phyloP scores from a whole-genome alignment of 2,329 filamentous ascomycete species.

The Sporothrix dimorphospora region DNA sequence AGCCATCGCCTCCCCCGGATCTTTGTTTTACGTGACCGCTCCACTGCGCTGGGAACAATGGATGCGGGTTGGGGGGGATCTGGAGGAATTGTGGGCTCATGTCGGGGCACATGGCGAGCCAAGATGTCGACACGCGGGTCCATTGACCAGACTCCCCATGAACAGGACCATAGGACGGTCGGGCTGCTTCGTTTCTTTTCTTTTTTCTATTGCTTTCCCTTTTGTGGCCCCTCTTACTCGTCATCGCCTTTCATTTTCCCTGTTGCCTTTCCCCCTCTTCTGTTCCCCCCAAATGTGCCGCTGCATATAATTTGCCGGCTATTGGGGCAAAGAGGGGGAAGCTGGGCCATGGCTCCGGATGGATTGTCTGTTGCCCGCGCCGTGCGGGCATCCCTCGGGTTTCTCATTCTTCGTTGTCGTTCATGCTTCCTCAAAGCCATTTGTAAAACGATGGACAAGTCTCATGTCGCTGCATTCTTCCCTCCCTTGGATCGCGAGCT shows the following conservation, averaged over 20 bases:
- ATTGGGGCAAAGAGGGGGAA: slow-evolving; percentile 18
- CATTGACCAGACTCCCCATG: not conserved
- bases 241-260: not conserved
- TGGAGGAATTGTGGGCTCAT: slow-evolving; percentile 16
- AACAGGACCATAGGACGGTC: not conserved
- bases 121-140: not conserved
- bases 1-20: not conserved
- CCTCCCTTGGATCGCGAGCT: not conserved
- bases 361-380: not conserved
- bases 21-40: slow-evolving; percentile 2
- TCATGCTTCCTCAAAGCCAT: not conserved
- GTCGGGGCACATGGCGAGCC: not conserved
- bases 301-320: slow-evolving; percentile 3
- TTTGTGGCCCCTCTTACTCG: not conserved
- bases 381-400: slow-evolving; percentile 4
- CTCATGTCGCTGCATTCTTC: not conserved
- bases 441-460: not conserved
- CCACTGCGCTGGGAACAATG: not conserved
- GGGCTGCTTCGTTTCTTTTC: not conserved
- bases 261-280: not conserved
- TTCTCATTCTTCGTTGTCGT: not conserved
- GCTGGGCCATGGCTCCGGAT: not conserved
- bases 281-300: not conserved
- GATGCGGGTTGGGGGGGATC: not conserved
- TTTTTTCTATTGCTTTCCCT: not conserved